Percentiles rank a stretch among this genome's conserved stretches.
Evolutionary conservation across 108 stramenopile species (phyloP).

Genomic region (Seminavis robusta): DNA sequence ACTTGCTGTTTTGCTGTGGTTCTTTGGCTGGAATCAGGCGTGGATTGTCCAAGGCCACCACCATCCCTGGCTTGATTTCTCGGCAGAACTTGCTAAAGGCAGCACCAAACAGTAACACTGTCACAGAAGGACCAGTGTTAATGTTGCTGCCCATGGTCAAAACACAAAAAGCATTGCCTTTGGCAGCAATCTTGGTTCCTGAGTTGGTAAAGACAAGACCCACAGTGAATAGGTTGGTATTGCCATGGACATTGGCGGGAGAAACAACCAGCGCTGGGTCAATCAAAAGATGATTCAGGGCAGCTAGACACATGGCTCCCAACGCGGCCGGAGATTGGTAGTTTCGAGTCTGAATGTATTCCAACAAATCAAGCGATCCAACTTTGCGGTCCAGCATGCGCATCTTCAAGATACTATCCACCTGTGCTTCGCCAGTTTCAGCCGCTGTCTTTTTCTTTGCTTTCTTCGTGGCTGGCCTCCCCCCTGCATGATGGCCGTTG

Average conservation of each 20-base stretch:
- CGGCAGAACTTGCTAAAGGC: conserved; percentile 45
- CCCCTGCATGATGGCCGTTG: background rate
- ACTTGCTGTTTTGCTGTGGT: conserved; percentile 5
- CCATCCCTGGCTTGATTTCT: conserved; percentile 38
- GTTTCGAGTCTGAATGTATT: conserved; percentile 23
- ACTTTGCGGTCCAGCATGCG: conserved; percentile 46
- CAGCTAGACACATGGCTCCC: conserved; percentile 35
- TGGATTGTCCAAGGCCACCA: conserved; percentile 49
- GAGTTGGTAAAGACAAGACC: conserved; percentile 54
- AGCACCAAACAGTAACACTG: conserved; percentile 78
- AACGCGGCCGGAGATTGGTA: conserved; percentile 44
- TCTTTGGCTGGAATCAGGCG: conserved; percentile 48
- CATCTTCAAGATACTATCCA: conserved; percentile 39
- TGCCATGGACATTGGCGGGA: conserved; percentile 40
- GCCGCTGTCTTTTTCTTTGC: background rate
- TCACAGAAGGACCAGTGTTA: conserved; percentile 46
- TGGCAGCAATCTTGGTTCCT: conserved; percentile 44
- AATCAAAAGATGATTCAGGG: conserved; percentile 21
- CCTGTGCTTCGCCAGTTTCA: conserved; percentile 3
- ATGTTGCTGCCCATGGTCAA: conserved; percentile 54
- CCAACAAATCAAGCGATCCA: conserved; percentile 37
- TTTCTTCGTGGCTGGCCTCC: background rate
- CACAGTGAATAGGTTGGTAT: conserved; percentile 38
- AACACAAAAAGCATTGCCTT: conserved; percentile 69
- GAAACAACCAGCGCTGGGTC: conserved; percentile 32